phyloP scores from a whole-genome alignment of 495 filamentous ascomycete species.

The Aspergillus haitiensis region DNA sequence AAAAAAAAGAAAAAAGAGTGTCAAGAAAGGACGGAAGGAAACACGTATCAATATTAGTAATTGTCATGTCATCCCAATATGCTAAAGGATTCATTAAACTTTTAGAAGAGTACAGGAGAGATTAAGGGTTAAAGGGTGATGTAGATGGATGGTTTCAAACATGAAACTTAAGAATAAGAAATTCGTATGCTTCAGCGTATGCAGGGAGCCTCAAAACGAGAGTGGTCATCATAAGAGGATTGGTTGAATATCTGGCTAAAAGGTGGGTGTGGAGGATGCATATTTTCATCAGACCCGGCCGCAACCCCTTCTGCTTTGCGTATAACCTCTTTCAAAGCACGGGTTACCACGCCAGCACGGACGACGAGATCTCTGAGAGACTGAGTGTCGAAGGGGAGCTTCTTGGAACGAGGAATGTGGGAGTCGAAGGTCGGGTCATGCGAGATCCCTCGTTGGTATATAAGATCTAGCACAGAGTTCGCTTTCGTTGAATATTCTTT shows the following conservation, averaged over 20 bases:
- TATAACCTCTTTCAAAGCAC: conserved; percentile 71
- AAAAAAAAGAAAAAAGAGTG: conserved; percentile 6
- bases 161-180: conserved; percentile 11
- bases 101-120: conserved; percentile 22
- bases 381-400: conserved; percentile 88
- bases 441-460: conserved; percentile 65
- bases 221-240: conserved; percentile 37
- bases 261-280: conserved; percentile 38
- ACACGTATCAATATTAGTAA: conserved; percentile 7
- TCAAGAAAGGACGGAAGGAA: conserved; percentile 11
- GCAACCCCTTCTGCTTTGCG: conserved; percentile 75
- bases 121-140: conserved; percentile 13
- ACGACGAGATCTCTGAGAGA: conserved; percentile 85
- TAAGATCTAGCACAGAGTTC: conserved; percentile 77
- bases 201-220: conserved; percentile 33
- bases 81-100: conserved; percentile 22
- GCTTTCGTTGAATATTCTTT: conserved; percentile 62
- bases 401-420: conserved; percentile 57
- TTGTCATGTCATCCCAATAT: conserved; percentile 28
- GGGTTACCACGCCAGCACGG: conserved; percentile 73
- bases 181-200: conserved; percentile 31
- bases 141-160: conserved; percentile 11
- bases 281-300: conserved; percentile 52
- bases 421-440: conserved; percentile 49
- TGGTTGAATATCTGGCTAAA: conserved; percentile 50